Evolutionary conservation across 306 rosid genomes (phyloP), one percentile per base, ranked within the genome.

Genomic region (Vigna hirtella): DNA sequence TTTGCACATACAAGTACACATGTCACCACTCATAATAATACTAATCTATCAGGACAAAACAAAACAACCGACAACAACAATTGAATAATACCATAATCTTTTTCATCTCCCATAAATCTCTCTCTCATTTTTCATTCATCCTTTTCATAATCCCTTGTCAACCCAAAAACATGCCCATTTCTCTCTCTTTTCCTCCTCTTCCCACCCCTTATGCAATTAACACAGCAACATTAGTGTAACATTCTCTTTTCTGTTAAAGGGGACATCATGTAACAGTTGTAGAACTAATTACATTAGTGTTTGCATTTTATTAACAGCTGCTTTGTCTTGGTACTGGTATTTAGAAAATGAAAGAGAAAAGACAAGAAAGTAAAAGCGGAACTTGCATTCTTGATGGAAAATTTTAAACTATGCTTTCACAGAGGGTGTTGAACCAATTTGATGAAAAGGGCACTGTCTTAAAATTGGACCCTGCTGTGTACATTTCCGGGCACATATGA

Each of bases 71-170:
- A 85, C 89, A 87, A 70, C 73, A 86, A 81, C 62, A 83, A 82
- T 85, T 80, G 73, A 83, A 82, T 72, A 78, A 79, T 82, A 87
- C 82, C 89, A 69, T 61, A 76, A 77, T 77, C 80, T 83, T 53
- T 79, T 81, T 74, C 82, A 83, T 56, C 43, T 1, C 47, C 40
- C 66, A 30, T 15, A 59, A 77, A 43, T 24, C 48, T 65, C 79
- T 65, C 79, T 72, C 61, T 40, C 42, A 16, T 30, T 42, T 52
- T 32, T 15, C 42, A 79, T 45, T 47, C 58, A 30, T 75, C 51
- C 30, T 45, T 32, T 50, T 76, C 52, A 61, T 17, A 47, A 9
- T 28, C 67, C 22, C 30, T n/a, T 62, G 22, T 40, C 34, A 14
- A 16, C 68, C 62, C 49, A 9, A 58, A 59, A 78, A 49, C 83